Conservation (phyloP, 2,329 filamentous ascomycete species). For the Aspergillus oerlinghausenensis region DNA sequence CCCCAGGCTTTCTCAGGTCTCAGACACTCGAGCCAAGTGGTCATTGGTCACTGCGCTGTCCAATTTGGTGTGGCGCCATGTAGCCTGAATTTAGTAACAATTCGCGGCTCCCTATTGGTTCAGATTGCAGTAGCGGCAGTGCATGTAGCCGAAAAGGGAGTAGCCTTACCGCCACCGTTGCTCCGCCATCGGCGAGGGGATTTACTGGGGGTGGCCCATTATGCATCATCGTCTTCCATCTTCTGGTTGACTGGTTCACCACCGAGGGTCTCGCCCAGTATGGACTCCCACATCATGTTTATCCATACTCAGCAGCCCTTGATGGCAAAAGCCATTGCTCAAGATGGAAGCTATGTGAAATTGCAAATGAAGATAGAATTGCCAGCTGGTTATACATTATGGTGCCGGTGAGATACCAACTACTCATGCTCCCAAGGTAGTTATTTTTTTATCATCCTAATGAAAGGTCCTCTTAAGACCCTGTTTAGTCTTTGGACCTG, state of each 20-base stretch:
- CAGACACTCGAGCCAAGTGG: slow-evolving; percentile 12
- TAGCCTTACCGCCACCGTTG: slow-evolving; percentile 24
- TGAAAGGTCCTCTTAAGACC: not conserved
- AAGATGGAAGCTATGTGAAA: not conserved
- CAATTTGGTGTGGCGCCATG: slow-evolving; percentile 29
- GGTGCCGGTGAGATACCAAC: not conserved
- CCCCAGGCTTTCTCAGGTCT: slow-evolving; percentile 6
- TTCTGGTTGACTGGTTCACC: not conserved
- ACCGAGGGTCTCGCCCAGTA: slow-evolving; percentile 1
- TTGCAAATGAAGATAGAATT: not conserved
- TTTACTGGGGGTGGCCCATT: not conserved
- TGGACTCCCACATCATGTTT: not conserved
- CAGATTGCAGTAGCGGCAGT: slow-evolving; percentile 20
- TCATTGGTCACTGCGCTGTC: slow-evolving; percentile 22
- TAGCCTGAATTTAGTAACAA: slow-evolving; percentile 27
- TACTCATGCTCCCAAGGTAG: not conserved
- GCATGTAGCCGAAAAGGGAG: slow-evolving; percentile 19
- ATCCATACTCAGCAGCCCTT: not conserved
- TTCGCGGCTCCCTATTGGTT: slow-evolving; percentile 18
- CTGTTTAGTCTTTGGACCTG: not conserved
- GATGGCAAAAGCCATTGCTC: not conserved
- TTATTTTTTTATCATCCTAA: not conserved
- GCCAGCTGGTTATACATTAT: not conserved
- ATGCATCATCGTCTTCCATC: slow-evolving; percentile 1
- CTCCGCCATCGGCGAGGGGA: slow-evolving; percentile 21